Evolutionary conservation across 75 land plant species (phyloP), one percentile per base, ranked within the genome.

Genomic region (Sequoiadendron giganteum): DNA sequence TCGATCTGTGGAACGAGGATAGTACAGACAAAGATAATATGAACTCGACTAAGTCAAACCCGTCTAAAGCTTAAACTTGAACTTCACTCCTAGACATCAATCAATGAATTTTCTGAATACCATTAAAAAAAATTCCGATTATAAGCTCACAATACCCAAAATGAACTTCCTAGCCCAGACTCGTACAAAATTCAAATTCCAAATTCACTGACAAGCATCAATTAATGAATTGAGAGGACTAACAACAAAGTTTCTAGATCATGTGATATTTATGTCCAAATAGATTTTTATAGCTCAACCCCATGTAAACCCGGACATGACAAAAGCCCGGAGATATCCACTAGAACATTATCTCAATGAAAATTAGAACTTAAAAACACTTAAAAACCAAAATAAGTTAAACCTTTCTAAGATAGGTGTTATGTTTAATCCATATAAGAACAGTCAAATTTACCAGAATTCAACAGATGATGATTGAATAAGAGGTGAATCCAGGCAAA

Each of bases 401-500:
- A 36, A 36, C 21, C 19, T 38, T 78, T 4, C 65, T 58, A 19
- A 58, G 25, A 34, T 78, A 15, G 1, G 81, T 19, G 0, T 52
- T 52, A 10, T 11, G 54, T 52, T 52, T 13, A 52, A 52, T 52
- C 54, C 54, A 52, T 11, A 52, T 52, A 13, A 11, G 54, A 52
- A 52, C 15, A 52, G 11, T 11, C 14, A 10, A 7, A 38, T 47
- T 28, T 89, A 94, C 95, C 95, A 94, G 81, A 91, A 94, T 70
- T 92, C 84, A 85, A 94, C n/a, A 13, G 87, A 68, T 38, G 91
- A 88, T 30, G 89, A 28, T 15, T 89, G 87, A 13, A 48, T 36
- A 68, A 90, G 79, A 7, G 81, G 87, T 7, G 94, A 93, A 2
- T 68, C 89, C 54, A 90, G 49, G 73, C 95, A 94, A 86, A 91